These are phyloP conservation scores for Delonix regia DNA, from an alignment of 306 rosid species.

Conservation along the genomic window DNA sequence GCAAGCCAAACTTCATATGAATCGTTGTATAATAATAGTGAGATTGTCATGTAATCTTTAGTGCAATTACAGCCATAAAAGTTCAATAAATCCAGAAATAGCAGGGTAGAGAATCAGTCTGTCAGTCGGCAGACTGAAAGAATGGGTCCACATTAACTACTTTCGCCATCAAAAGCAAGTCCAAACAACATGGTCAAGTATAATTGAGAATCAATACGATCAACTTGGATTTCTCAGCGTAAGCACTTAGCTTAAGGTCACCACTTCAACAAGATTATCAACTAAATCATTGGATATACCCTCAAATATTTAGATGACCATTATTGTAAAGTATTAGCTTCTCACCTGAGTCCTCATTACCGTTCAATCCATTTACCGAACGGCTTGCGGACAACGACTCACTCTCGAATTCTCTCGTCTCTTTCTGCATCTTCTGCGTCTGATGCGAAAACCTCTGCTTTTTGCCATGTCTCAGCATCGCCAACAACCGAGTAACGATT, in stretches of 20 bases:
- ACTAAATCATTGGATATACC: background rate
- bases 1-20: constrained; percentile 9
- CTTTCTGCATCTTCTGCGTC: constrained; percentile 27
- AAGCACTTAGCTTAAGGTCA: background rate
- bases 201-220: background rate
- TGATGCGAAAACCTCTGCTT: constrained; percentile 27
- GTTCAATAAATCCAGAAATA: constrained; percentile 4
- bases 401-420: constrained; percentile 4
- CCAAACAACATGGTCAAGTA: background rate
- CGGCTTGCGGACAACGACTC: constrained; percentile 16
- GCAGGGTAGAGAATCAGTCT: background rate
- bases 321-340: constrained; percentile 1
- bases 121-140: background rate
- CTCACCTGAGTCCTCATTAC: constrained; percentile 49
- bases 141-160: background rate
- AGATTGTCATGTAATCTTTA: background rate
- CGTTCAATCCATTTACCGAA: constrained; percentile 34
- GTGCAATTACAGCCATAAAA: background rate
- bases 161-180: background rate
- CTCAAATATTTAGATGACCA: background rate
- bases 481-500: constrained; percentile 52
- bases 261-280: background rate
- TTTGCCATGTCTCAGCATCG: constrained; percentile 48
- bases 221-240: background rate
- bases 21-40: background rate